Base-by-base conservation (phyloP, 2,329 filamentous ascomycete genomes). In the Colletotrichum trifolii region DNA sequence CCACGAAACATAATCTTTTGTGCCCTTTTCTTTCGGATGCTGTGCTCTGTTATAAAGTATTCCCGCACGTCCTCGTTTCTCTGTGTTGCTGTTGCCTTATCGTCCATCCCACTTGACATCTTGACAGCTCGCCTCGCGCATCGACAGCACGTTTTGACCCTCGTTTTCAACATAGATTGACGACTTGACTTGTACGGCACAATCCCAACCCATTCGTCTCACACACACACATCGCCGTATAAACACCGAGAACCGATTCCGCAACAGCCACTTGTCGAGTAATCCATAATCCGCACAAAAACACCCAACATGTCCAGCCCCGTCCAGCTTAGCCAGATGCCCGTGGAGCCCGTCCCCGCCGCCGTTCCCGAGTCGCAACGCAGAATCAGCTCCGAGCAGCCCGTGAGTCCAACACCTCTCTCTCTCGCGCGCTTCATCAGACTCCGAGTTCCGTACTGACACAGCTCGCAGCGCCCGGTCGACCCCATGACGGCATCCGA, bases 401-500 rank as follows among this genome's bases (percentile, higher is more conserved):
- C 77, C 42, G 77, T 78, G 73, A 54, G 77, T 72, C 35, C 45
- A 1, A 45, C 42, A 13, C n/a, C 42, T 45, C 2, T 1, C 7
- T 5, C 4, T 45, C 42, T 4, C 38, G 4, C 9, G 12, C 12
- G 8, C 38, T 8, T 4, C 38, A 40, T 40, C 38, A 9, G 38
- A 8, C 8, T 1, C 38, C 9, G 13, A 1, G 13, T n/a, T 2
- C 42, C 8, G 35, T 43, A 46, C 58, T 65, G n/a, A 61, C 50
- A 6, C 15, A 2, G 7, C 8, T 2, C 4, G 5, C 34, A 79
- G 77, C 74, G 75, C 25, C 72, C 73, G 11, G 65, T 73, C 42
- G 70, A 78, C 50, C 76, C 77, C 40, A 79, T 79, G 77, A 69
- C 69, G 39, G 71, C 72, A 60, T 73, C 76, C 13, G 57, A 67